These are phyloP conservation scores for Pachysandra terminalis DNA, from an alignment of 164 flowering plant species.

Conservation along the genomic window DNA sequence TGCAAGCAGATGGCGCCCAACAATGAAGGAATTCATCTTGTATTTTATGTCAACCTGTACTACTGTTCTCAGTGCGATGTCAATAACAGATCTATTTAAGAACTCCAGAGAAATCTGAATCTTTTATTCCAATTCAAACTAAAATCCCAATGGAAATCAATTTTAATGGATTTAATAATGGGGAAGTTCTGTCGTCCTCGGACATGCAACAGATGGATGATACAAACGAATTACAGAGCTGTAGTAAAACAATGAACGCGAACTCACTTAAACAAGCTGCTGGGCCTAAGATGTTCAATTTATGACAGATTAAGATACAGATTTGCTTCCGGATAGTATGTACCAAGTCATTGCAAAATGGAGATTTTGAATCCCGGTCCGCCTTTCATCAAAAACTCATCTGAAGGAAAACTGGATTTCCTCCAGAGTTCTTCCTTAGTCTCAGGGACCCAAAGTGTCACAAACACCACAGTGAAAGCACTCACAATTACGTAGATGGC, in stretches of 20 bases:
- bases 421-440: slow-evolving; percentile 60
- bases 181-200: too few relatives aligned
- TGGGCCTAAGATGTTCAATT: neutral
- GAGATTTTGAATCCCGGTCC: neutral
- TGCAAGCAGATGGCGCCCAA: slow-evolving; percentile 22
- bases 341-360: neutral
- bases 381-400: slow-evolving; percentile 10
- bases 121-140: neutral
- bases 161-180: too few relatives aligned
- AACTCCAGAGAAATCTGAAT: too few relatives aligned
- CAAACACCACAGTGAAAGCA: slow-evolving; percentile 43
- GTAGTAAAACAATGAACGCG: neutral
- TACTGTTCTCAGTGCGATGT: neutral
- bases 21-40: neutral
- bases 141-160: too few relatives aligned
- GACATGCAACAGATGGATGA: too few relatives aligned
- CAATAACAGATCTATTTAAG: too few relatives aligned
- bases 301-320: neutral
- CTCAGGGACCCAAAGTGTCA: slow-evolving; percentile 53
- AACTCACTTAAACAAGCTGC: neutral
- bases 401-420: slow-evolving; percentile 57
- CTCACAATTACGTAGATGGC: slow-evolving; percentile 35
- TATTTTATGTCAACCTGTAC: neutral
- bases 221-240: too few relatives aligned
- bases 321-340: neutral